phyloP scores from a whole-genome alignment of 2,329 filamentous ascomycete genomes.

The Orbilia brochopaga region DNA sequence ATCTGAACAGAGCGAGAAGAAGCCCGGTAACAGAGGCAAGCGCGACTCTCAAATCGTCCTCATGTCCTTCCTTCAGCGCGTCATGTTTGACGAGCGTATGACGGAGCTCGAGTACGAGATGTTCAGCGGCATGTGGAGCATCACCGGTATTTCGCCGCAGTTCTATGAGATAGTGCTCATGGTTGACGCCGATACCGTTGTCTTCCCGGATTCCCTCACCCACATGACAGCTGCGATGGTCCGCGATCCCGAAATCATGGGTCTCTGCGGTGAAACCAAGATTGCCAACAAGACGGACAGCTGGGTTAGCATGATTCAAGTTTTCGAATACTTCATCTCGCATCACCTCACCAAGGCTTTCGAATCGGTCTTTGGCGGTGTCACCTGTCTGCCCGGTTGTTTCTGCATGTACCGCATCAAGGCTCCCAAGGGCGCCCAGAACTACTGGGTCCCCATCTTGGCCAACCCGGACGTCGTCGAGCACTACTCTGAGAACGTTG shows the following conservation, averaged over 20 bases:
- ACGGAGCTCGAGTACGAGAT: constrained; percentile 99
- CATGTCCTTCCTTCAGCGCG: constrained; percentile 99
- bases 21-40: constrained; percentile 97
- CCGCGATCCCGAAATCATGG: constrained; percentile 98
- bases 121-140: constrained; percentile 99
- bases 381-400: constrained; percentile 96
- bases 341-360: constrained; percentile 97
- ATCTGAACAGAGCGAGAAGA: constrained; percentile 77
- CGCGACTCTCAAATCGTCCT: constrained; percentile 98
- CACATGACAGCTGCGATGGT: constrained; percentile 99
- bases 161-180: constrained; percentile 98
- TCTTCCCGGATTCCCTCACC: constrained; percentile 96
- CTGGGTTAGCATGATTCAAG: constrained; percentile 98
- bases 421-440: constrained; percentile 94
- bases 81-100: constrained; percentile 99
- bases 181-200: constrained; percentile 99
- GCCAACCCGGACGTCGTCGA: constrained; percentile 98
- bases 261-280: constrained; percentile 97
- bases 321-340: constrained; percentile 99
- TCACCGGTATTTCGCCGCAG: constrained; percentile 96
- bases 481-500: constrained; percentile 98
- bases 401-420: constrained; percentile 99
- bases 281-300: constrained; percentile 96
- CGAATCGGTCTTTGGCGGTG: constrained; percentile 97
- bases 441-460: constrained; percentile 99